Evolutionary conservation across 441 rosid species (phyloP).

Genomic region (Theobroma grandiflorum): DNA sequence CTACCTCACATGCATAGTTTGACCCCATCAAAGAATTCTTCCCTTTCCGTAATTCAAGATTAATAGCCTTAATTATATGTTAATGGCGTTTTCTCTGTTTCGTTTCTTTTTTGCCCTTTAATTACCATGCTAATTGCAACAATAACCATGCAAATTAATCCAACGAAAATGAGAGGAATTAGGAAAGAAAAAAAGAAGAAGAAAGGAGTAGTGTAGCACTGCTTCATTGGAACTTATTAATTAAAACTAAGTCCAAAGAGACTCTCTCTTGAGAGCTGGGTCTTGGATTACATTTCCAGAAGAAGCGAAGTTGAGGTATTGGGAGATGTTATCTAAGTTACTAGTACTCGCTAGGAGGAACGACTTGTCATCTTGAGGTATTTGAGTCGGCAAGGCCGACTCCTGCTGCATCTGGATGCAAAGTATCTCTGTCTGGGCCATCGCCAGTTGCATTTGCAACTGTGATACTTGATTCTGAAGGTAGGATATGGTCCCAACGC

Average conservation of each 20-base stretch:
- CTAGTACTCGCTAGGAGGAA: conserved; percentile 43
- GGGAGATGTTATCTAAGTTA: conserved; percentile 46
- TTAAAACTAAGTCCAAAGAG: conserved; percentile 61
- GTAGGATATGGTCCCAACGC: conserved; percentile 88
- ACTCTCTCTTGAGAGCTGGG: conserved; percentile 69
- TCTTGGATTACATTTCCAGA: conserved; percentile 67
- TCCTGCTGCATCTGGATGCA: conserved; percentile 87
- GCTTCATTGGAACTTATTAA: background rate
- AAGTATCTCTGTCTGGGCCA: conserved; percentile 89
- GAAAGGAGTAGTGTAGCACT: background rate
- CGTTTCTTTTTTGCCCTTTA: background rate
- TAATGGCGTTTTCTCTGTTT: background rate
- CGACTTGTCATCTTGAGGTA: conserved; percentile 50
- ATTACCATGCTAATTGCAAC: background rate
- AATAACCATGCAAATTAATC: background rate
- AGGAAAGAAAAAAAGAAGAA: background rate
- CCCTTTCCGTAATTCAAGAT: background rate
- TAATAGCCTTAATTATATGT: background rate
- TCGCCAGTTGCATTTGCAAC: conserved; percentile 91
- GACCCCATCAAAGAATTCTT: background rate
- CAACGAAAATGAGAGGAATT: background rate
- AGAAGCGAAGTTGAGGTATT: conserved; percentile 55
- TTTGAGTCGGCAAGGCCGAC: conserved; percentile 25
- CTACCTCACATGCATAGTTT: conserved; percentile 23
- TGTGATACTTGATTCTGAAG: conserved; percentile 90